phyloP scores from a whole-genome alignment of 2,329 filamentous ascomycete species.

The Diaporthe vaccinii region DNA sequence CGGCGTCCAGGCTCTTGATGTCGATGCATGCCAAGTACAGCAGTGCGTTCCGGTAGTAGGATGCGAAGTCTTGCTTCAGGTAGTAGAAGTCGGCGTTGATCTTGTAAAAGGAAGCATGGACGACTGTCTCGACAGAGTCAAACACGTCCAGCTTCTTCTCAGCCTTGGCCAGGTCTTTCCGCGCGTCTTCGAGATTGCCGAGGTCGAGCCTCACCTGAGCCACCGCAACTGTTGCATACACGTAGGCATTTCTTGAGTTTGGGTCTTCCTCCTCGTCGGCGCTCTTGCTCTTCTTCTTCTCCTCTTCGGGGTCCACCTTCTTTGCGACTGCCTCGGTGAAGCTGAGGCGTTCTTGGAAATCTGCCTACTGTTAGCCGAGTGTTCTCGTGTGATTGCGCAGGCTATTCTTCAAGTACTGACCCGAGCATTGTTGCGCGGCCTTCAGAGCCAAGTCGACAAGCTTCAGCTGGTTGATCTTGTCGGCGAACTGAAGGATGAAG shows the following conservation, averaged over 20 bases:
- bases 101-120: constrained; percentile 96
- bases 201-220: constrained; percentile 88
- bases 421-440: constrained; percentile 86
- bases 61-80: constrained; percentile 91
- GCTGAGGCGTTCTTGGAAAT: constrained; percentile 85
- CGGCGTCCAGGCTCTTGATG: constrained; percentile 77
- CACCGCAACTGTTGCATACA: constrained; percentile 92
- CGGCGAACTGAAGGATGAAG: constrained; percentile 95
- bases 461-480: constrained; percentile 99
- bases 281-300: constrained; percentile 42
- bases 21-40: constrained; percentile 98
- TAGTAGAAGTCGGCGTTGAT: constrained; percentile 96
- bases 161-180: constrained; percentile 87
- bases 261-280: constrained; percentile 42
- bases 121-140: constrained; percentile 94
- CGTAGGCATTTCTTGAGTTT: constrained; percentile 89
- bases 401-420: constrained; percentile 58
- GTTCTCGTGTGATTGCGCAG: neutral
- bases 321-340: constrained; percentile 88
- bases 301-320: constrained; percentile 88
- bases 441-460: constrained; percentile 91
- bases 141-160: constrained; percentile 92
- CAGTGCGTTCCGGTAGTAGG: constrained; percentile 97
- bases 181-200: constrained; percentile 83
- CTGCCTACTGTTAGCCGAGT: constrained; percentile 59